Base-by-base conservation (phyloP, 495 filamentous ascomycete species). In the Choiromyces venosus region DNA sequence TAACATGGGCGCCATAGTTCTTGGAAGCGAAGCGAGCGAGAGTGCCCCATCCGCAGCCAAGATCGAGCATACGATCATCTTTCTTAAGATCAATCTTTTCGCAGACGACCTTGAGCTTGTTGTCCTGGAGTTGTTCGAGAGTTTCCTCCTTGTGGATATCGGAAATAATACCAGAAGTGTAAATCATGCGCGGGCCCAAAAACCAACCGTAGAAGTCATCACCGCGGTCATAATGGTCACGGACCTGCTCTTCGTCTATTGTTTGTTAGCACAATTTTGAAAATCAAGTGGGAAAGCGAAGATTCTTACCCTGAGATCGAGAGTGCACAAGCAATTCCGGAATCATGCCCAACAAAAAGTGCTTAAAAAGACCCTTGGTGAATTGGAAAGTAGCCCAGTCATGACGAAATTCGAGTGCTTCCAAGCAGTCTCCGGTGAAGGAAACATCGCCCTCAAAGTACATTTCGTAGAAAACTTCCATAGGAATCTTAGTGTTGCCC, bases 161-260 rank as follows among this genome's bases (percentile, higher is more conserved):
- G 25, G 88, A 88, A 82, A 96, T 92, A 73, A 96, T 85, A 66
- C 92, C 92, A 18, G 90, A 91, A 64, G 92, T 94, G 83, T 94
- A 96, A 83, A 94, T 90, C 92, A 96, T 96, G 78, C 92, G 91
- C 52, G 91, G 92, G 74, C 92, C 92, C 65, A 96, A 87, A 85
- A 94, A 94, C 91, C 91, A 96, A 82, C 86, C 88, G 84, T 96
- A 96, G 83, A 92, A 92, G 83, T 96, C 92, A 82, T 95, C 91
- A 77, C 92, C 92, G 78, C 91, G 88, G 85, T 94, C 92, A 83
- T 96, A 94, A 83, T 93, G 91, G 75, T 90, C 90, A 73, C 92
- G 91, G 61, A 94, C 90, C 85, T 96, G 92, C 82, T 94, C 91
- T 84, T 94, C 91, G 80, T 94, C 92, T 91, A 71, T 44, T 29